phyloP scores from a whole-genome alignment of 2,329 filamentous ascomycete genomes.

The Aspergillus melleus region DNA sequence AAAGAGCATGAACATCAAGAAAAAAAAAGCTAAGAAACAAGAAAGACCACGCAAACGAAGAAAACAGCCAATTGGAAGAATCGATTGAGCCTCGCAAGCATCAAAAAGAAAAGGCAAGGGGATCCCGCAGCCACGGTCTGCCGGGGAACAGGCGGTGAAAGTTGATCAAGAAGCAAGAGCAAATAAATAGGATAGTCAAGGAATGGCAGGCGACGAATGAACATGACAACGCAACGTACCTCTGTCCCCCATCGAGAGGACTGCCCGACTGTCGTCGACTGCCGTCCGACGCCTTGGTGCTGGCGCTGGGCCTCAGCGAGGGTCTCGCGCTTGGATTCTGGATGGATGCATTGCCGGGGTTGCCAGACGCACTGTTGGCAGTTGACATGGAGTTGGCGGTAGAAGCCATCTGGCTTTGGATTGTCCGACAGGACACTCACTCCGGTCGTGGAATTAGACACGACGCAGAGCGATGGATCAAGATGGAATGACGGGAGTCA shows the following conservation, averaged over 20 bases:
- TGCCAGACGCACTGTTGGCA: conserved; percentile 39
- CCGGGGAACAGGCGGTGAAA: conserved; percentile 17
- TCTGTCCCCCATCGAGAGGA: conserved; percentile 55
- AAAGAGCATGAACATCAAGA: neutral
- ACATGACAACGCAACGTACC: conserved; percentile 45
- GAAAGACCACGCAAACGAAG: neutral
- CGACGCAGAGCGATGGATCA: conserved; percentile 33
- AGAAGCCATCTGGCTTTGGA: conserved; percentile 41
- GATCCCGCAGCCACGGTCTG: neutral
- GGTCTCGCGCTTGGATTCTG: conserved; percentile 41
- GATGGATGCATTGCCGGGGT: conserved; percentile 41
- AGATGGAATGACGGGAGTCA: conserved; percentile 6
- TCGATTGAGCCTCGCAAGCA: neutral
- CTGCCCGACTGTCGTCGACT: conserved; percentile 57
- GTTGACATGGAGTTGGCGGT: conserved; percentile 38
- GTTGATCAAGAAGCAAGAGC: neutral
- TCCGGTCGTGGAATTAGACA: conserved; percentile 37
- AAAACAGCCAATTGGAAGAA: neutral
- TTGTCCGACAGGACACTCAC: conserved; percentile 27
- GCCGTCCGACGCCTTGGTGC: conserved; percentile 52
- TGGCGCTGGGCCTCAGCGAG: conserved; percentile 52
- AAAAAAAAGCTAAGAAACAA: neutral
- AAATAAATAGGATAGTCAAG: conserved; percentile 4
- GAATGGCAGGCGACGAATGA: conserved; percentile 10
- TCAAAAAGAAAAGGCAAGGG: conserved; percentile 1